Conservation (phyloP, 1,284 basidiomycete species). For the Puccinia brachypodii region DNA sequence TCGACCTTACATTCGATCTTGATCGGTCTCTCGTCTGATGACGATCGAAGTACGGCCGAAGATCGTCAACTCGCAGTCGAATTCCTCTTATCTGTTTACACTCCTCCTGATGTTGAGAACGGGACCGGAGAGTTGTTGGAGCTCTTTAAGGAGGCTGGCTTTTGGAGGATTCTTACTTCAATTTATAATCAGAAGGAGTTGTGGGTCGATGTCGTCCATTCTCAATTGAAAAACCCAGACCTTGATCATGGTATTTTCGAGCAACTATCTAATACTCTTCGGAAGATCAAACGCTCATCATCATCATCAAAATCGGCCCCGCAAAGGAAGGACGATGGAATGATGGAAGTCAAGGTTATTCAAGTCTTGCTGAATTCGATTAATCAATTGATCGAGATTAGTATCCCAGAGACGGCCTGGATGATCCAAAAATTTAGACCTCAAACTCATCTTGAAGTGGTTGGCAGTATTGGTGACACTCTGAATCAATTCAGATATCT, state of each 20-base stretch:
- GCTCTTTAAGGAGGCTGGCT: conserved; percentile 78
- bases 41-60: conserved; percentile 68
- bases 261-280: conserved; percentile 60
- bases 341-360: conserved; percentile 60
- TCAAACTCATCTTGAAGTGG: conserved; percentile 21
- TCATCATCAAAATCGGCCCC: conserved; percentile 50
- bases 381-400: conserved; percentile 35
- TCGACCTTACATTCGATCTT: conserved; percentile 74
- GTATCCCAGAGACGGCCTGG: conserved; percentile 2
- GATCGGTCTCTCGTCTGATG: conserved; percentile 70
- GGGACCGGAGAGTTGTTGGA: conserved; percentile 62
- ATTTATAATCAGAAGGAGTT: conserved; percentile 73
- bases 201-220: conserved; percentile 73
- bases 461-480: not conserved
- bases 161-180: conserved; percentile 81
- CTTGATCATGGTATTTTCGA: conserved; percentile 67
- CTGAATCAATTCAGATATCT: conserved; percentile 72
- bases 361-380: conserved; percentile 31
- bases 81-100: conserved; percentile 89
- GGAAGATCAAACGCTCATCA: conserved; percentile 52
- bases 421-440: conserved; percentile 32
- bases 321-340: conserved; percentile 49
- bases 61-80: conserved; percentile 94
- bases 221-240: conserved; percentile 74
- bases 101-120: conserved; percentile 60